Conservation (phyloP, 2,329 filamentous ascomycete genomes). For the Xylariaceae sp. region DNA sequence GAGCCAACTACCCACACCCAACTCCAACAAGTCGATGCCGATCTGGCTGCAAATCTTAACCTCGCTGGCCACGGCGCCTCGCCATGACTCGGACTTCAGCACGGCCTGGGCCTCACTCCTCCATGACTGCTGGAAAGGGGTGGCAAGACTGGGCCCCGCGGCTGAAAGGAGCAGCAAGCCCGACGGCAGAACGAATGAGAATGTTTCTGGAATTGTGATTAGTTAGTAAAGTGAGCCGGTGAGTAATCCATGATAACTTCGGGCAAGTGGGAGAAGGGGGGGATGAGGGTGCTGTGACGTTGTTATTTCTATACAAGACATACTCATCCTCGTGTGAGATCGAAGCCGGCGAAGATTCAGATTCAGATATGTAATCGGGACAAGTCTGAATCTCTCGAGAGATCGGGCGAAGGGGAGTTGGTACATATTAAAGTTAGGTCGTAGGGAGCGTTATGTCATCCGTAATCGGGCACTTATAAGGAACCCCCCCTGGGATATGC, state of each 20-base stretch:
- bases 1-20: slow-evolving; percentile 25
- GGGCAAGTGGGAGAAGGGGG: slow-evolving; percentile 9
- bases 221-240: background rate
- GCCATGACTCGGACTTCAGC: slow-evolving; percentile 14
- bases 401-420: no score
- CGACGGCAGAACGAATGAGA: slow-evolving; percentile 7
- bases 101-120: slow-evolving; percentile 17
- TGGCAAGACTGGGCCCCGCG: slow-evolving; percentile 1
- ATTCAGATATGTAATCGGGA: no score
- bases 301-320: no score
- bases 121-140: slow-evolving; percentile 7
- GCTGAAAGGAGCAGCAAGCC: slow-evolving; percentile 12
- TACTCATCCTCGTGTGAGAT: no score
- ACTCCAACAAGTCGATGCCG: slow-evolving; percentile 30
- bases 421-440: no score
- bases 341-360: no score
- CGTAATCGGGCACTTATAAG: no score
- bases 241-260: background rate
- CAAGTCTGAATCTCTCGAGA: no score
- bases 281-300: no score
- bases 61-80: slow-evolving; percentile 32
- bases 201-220: background rate
- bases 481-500: no score
- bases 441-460: no score
- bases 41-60: slow-evolving; percentile 32